Base-by-base conservation (phyloP, 345 rosid species). In the Arabidopsis arenosa region DNA sequence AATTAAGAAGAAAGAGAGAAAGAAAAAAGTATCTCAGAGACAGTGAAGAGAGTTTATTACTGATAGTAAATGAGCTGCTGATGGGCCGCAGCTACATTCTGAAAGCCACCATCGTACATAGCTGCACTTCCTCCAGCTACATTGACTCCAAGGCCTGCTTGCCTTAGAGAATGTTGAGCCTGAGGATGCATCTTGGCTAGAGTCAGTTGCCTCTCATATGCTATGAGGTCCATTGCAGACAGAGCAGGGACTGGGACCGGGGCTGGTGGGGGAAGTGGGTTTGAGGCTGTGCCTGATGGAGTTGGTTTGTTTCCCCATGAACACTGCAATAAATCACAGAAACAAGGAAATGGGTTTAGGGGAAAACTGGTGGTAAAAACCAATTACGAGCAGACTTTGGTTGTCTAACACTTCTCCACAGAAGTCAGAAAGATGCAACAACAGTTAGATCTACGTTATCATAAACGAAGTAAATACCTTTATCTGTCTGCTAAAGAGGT, bases 261-360 rank as follows among this genome's bases (percentile, higher is more conserved):
- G 26, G 79, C 81, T 8, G 97, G 96, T 4, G 92, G 96, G 2
- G 97, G 98, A 30, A 93, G 95, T 18, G 96, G 97, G 48, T 83
- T 67, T 71, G 97, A 90, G 63, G 87, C 88, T 30, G 95, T 85
- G 51, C 98, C 95, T 5, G 93, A 81, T 33, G 91, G 93, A 28
- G 98, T 93, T 13, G 96, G 97, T 77, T 93, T 93, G 84, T 87
- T 91, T 57, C 97, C 96, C 97, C 97, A 93, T 3, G 96, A 93
- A 68, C 98, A 94, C 98, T 91, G 80, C 85, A 59, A 69, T 43
- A n/a, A 6, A 48, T 47, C 10, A n/a, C 21, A 72, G 17, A 36
- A 9, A 26, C 14, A 59, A 13, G 9, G 2, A 1, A 66, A 68
- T 13, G 3, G 33, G 44, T 51, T 56, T 4, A 28, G 0, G 21